Evolutionary conservation across 495 filamentous ascomycete genomes (phyloP), one percentile per base, ranked within the genome.

Genomic region (Penicillium maclennaniae): DNA sequence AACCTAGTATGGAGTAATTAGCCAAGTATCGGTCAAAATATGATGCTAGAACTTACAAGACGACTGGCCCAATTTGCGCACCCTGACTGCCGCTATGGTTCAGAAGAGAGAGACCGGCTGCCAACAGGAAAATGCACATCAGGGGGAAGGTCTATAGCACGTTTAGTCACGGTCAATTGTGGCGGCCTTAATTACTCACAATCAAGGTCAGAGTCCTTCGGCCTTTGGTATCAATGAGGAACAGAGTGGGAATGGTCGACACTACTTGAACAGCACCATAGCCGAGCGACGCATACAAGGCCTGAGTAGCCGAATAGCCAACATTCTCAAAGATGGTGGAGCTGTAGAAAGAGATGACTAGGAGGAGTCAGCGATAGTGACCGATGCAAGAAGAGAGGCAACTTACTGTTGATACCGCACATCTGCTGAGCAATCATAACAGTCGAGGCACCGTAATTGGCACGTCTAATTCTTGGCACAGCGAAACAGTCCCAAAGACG

Each of bases 321-420:
- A 82, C 81, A 0, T 88, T 59, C 1, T 59, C 57, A 74, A 91
- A 91, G 49, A 92, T 76, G 12, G 84, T 85, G 2, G 83, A 83
- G 4, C 80, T 84, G 72, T 92, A 95, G 76, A 92, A 92, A n/a
- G 89, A 85, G 42, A 91, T 88, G 66, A 91, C 75, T 47, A 65
- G 59, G 38, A 68, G 36, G 39, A 65, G 56, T 55, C 8, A 60
- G 34, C 5, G 10, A 27, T 19, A 43, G 12, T 9, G 41, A 23
- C 16, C 21, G 6, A 57, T 56, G 19, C 51, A 45, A 23, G 36
- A 39, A 0, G 16, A 49, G n/a, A 43, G 31, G 56, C 47, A 56
- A 56, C 74, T 70, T 68, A 67, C 69, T 85, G 72, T 66, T 72
- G 51, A 74, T 74, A 27, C 67, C 69, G 23, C 65, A 71, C 60